Evolutionary conservation across 202 grass and related monocot species (phyloP).

Genomic region (Schoenoplectus triqueter): DNA sequence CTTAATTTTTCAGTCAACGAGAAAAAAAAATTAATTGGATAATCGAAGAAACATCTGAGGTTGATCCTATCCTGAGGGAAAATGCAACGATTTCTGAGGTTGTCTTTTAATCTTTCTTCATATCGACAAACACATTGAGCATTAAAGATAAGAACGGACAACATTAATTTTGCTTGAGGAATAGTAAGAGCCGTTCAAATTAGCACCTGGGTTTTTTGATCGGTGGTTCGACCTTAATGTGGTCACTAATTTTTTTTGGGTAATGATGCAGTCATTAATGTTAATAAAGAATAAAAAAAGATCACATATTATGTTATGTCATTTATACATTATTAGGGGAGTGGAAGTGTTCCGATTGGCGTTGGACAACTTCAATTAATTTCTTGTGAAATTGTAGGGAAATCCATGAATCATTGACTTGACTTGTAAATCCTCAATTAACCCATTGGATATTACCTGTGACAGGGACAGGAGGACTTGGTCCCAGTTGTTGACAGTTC

Average conservation of each 20-base stretch:
- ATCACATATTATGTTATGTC: neutral
- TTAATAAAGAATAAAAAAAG: neutral
- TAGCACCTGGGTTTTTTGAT: too few species aligned
- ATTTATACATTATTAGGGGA: neutral
- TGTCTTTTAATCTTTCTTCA: conserved; percentile 20
- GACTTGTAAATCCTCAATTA: neutral
- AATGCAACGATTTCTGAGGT: neutral
- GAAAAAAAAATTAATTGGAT: neutral
- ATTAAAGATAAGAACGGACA: neutral
- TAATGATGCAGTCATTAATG: neutral
- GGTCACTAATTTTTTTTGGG: too few species aligned
- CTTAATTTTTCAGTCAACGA: neutral
- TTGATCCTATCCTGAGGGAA: neutral
- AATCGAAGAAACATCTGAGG: neutral
- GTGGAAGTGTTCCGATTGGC: neutral
- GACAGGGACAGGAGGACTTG: neutral
- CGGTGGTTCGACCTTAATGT: too few species aligned
- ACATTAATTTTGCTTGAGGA: neutral
- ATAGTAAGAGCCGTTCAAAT: neutral
- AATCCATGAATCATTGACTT: conserved; percentile 22
- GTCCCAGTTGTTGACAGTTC: neutral
- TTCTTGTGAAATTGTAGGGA: neutral
- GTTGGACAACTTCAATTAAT: neutral
- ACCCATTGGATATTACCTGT: neutral
- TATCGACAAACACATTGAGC: neutral